Evolutionary conservation across 2,329 filamentous ascomycete species (phyloP).

Genomic region (Hortaea werneckii): DNA sequence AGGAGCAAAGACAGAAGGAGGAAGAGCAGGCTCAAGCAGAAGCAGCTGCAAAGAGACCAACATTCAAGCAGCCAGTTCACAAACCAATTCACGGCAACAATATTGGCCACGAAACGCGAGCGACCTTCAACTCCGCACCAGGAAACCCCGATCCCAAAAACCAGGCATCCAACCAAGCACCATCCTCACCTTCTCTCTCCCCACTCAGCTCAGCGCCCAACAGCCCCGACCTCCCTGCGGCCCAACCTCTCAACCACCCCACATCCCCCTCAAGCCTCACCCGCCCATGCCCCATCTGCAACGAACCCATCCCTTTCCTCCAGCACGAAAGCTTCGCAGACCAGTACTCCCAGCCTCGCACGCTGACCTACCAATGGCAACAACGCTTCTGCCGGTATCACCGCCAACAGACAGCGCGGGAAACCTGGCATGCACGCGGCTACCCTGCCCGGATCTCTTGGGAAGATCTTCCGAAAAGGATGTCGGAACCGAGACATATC

Average conservation of each 20-base stretch:
- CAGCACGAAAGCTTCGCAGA: conserved; percentile 24
- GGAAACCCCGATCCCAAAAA: neutral
- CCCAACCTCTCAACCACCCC: neutral
- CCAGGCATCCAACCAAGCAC: neutral
- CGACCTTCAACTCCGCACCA: too few species aligned
- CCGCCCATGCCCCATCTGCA: conserved; percentile 18
- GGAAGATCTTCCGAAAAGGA: conserved; percentile 14
- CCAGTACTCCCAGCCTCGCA: conserved; percentile 9
- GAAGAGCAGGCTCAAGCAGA: neutral
- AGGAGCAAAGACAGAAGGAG: neutral
- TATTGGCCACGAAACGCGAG: too few species aligned
- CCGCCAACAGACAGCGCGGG: conserved; percentile 16
- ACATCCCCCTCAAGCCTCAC: neutral
- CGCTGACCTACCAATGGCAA: conserved; percentile 22
- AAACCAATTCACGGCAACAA: too few species aligned
- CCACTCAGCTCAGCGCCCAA: neutral
- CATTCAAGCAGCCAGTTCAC: too few species aligned
- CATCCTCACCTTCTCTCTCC: neutral
- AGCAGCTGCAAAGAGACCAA: neutral
- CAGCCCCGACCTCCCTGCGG: neutral
- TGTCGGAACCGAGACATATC: conserved; percentile 12
- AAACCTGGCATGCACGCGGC: conserved; percentile 17
- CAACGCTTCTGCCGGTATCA: conserved; percentile 26
- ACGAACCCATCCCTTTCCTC: conserved; percentile 9
- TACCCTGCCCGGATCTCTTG: conserved; percentile 27